Evolutionary conservation across 2,329 filamentous ascomycete genomes (phyloP), one percentile per base, ranked within the genome.

Genomic region (Phialemoniopsis sp.): DNA sequence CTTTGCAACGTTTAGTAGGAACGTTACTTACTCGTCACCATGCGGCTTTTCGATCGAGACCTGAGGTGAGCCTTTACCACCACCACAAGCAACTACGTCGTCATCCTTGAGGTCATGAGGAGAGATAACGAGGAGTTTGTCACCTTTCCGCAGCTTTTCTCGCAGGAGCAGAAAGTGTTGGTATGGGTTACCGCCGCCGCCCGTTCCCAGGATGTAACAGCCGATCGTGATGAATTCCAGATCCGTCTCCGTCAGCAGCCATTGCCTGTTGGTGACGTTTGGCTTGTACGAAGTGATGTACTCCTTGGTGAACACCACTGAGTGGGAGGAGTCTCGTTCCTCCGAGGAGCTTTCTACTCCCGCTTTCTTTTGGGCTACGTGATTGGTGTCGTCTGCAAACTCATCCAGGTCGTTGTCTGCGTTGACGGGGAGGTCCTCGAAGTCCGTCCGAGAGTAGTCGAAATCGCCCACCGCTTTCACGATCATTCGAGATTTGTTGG

Each of bases 161-260:
- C 71, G 63, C 8, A 80, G 60, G 7, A 69, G 69, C 13, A 80
- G 60, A 59, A 73, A 70, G 21, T 64, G 58, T 3, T 72, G 55
- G 45, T 76, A 77, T 2, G 76, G 73, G 4, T 66, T 71, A 3
- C 78, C 77, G 15, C 78, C 78, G 6, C 78, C 78, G 15, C 78
- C 79, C 1, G 76, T 79, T 3, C 76, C 78, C 0, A 83, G 64
- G 37, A 83, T 74, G 45, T 80, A 80, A 50, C 76, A 79, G 2
- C 79, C 78, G 8, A 66, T 73, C 1, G 73, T 58, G 28, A 82
- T 73, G 62, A 72, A 82, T 21, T 62, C 55, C 4, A 82, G 59
- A 50, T 82, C 79, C 0, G 71, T 73, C 48, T 81, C 76, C 10
- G 64, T 74, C 30, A 82, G 55, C 40, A 70, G 69, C 79, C 79